Conservation (phyloP, 2,329 filamentous ascomycete species). For the Elsinoe australis region DNA sequence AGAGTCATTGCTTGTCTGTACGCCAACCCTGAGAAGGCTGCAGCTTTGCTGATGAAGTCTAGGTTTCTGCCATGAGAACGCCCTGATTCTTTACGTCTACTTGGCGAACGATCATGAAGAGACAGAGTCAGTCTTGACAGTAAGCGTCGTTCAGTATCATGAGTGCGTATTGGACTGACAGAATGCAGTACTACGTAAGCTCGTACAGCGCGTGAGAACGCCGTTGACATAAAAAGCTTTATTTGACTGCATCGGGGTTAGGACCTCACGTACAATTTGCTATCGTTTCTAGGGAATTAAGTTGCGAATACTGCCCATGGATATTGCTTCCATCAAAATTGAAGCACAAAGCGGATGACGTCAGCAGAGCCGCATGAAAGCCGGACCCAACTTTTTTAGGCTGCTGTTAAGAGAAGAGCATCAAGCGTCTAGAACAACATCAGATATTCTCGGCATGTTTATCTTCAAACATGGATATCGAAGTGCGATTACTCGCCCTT, state of each 20-base stretch:
- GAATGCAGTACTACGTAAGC: conserved; percentile 49
- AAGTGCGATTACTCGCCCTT: conserved; percentile 12
- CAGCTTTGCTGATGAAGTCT: conserved; percentile 20
- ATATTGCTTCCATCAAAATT: no score
- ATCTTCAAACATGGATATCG: conserved; percentile 24
- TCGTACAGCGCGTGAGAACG: conserved; percentile 42
- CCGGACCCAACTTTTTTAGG: no score
- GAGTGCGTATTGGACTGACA: conserved; percentile 23
- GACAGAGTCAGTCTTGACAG: conserved; percentile 69
- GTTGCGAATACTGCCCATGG: no score
- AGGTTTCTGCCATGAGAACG: conserved; percentile 69
- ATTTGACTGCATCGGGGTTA: no score
- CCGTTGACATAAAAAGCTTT: no score
- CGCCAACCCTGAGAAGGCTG: not conserved
- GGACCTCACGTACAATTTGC: no score
- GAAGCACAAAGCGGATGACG: no score
- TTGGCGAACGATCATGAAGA: conserved; percentile 63
- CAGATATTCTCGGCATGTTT: no score
- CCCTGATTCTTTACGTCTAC: conserved; percentile 76
- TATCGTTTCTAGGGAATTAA: no score
- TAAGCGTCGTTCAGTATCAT: conserved; percentile 34
- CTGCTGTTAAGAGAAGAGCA: no score
- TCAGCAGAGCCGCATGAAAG: conserved; percentile 2
- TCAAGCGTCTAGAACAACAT: no score
- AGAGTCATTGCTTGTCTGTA: conserved; percentile 78